Conservation (phyloP, 257 asterid species). For the Gentiana straminea region DNA sequence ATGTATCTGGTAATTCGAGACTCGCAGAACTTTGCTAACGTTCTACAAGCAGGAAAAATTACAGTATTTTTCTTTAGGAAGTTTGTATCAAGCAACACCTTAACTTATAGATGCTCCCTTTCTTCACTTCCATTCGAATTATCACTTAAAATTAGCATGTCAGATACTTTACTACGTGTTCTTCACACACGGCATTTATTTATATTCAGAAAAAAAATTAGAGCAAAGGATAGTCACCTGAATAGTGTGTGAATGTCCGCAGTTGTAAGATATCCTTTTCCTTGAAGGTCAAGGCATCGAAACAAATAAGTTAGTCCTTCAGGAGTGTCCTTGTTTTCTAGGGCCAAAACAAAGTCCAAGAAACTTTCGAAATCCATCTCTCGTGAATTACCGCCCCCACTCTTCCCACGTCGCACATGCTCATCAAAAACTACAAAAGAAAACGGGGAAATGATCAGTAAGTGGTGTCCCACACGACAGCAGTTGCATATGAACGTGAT, state of each 20-base stretch:
- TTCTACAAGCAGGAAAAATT: slow-evolving; percentile 67
- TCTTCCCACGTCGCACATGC: slow-evolving; percentile 91
- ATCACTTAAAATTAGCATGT: slow-evolving; percentile 1
- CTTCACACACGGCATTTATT: too few relatives aligned
- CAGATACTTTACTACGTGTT: neutral
- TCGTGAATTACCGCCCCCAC: slow-evolving; percentile 78
- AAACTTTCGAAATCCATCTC: slow-evolving; percentile 98
- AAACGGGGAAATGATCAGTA: slow-evolving; percentile 3
- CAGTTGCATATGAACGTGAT: neutral
- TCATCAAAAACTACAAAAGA: slow-evolving; percentile 67
- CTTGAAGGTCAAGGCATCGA: slow-evolving; percentile 86
- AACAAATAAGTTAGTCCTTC: slow-evolving; percentile 92
- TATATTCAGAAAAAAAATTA: too few relatives aligned
- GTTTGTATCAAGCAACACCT: slow-evolving; percentile 43
- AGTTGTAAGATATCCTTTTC: slow-evolving; percentile 89
- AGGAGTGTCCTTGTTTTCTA: slow-evolving; percentile 92
- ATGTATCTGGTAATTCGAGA: slow-evolving; percentile 57
- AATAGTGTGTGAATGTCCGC: slow-evolving; percentile 87
- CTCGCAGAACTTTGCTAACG: slow-evolving; percentile 37
- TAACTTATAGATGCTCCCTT: slow-evolving; percentile 33
- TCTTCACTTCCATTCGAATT: slow-evolving; percentile 40
- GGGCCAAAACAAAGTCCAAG: slow-evolving; percentile 88
- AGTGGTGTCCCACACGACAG: neutral
- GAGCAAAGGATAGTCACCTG: slow-evolving; percentile 40
- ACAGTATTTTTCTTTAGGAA: slow-evolving; percentile 46